Evolutionary conservation across 352 stramenopile genomes (phyloP), one percentile per base, ranked within the genome.

Genomic region (Globisporangium cederbergense): DNA sequence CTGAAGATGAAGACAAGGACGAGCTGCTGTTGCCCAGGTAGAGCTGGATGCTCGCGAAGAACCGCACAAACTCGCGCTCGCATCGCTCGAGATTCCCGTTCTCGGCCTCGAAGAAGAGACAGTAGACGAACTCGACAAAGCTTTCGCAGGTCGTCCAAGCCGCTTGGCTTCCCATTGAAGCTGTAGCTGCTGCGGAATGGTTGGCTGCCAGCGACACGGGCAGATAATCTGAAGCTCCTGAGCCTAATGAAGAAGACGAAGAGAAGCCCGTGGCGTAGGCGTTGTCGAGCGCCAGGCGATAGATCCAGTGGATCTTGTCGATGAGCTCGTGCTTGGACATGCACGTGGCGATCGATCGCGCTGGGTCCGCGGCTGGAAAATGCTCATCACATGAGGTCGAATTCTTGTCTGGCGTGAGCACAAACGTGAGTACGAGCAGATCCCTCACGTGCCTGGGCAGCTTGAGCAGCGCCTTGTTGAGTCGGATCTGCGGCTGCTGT

Each of bases 41-140:
- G n/a, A 79, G 63, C 64, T 84, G 76, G 28, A 81, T 64, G 56
- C 73, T 81, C 18, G 76, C 63, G 25, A 81, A 69, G 38, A 84
- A 73, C 0, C 65, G 65, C 40, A 79, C 61, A 20, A 79, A 81
- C 59, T 74, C 63, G 9, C 62, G 55, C 58, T 84, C 76, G 28
- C 66, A 68, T 0, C 16, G 9, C 18, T 49, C 22, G 49, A 79
- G 38, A 42, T 79, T 53, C 10, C 66, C 66, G 28, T 60, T 47
- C 6, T 64, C 66, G 7, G 63, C 56, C 4, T 77, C 72, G 9
- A 84, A 18, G 43, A 79, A 72, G 2, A 49, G n/a, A 4, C 56
- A 66, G 34, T 79, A 72, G 40, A 80, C 57, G 28, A 76, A 77
- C 4, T 64, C 65, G 30, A 75, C 66, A 40, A 81, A 73, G 8